phyloP scores from a whole-genome alignment of 495 filamentous ascomycete genomes.

The Penicillium nucicola region DNA sequence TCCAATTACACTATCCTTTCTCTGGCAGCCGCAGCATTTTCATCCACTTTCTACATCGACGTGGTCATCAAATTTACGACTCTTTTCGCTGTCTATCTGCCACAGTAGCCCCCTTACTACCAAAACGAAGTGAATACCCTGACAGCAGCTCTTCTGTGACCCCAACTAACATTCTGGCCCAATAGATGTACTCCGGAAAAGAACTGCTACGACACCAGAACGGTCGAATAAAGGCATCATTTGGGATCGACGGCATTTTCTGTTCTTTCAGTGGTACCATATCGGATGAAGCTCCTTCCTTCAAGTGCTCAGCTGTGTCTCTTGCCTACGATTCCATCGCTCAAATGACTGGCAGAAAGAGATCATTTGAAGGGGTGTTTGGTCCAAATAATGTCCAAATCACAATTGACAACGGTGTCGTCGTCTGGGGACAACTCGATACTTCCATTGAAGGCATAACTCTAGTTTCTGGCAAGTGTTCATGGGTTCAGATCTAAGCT shows the following conservation, averaged over 20 bases:
- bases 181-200: conserved; percentile 2
- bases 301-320: conserved; percentile 4
- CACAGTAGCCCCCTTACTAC: no score
- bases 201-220: background rate
- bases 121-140: no score
- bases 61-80: no score
- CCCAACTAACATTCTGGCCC: background rate
- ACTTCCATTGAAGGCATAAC: background rate
- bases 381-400: conserved; percentile 2
- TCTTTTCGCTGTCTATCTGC: no score
- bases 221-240: conserved; percentile 2
- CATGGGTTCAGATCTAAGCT: conserved; percentile 1
- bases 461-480: conserved; percentile 4
- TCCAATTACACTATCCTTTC: no score
- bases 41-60: no score
- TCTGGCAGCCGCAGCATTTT: no score
- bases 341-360: conserved; percentile 1
- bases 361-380: background rate
- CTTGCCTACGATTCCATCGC: conserved; percentile 1
- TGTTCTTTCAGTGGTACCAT: conserved; percentile 3
- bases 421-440: conserved; percentile 5
- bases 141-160: no score
- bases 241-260: conserved; percentile 1
- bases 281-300: background rate
- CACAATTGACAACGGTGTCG: background rate